Percentiles rank a stretch among this genome's conserved stretches.
Conservation (phyloP, 169 alveolate genomes). For the Plasmodium blacklocki region DNA sequence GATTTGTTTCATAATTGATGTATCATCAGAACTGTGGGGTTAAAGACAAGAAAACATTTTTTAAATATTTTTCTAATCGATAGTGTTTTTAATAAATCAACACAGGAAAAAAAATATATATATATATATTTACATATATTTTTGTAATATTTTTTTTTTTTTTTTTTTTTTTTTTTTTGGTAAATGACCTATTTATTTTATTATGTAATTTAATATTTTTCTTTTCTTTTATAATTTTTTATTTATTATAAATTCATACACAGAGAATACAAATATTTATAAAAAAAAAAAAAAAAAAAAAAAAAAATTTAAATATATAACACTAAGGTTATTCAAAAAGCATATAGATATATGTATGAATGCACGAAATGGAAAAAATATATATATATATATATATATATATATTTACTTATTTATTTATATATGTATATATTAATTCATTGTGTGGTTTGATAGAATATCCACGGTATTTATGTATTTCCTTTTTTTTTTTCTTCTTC, state of each 20-base stretch:
- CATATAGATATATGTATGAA: neutral
- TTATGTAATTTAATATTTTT: too few species aligned
- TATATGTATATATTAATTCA: neutral
- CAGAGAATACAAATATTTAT: too few species aligned
- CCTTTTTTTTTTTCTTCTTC: neutral
- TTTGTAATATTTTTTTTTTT: neutral
- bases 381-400: neutral
- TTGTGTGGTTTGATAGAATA: too few species aligned
- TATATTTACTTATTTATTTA: too few species aligned
- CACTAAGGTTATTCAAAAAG: neutral
- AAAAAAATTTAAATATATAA: neutral
- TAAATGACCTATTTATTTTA: neutral
- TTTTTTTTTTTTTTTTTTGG: neutral
- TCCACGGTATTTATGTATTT: neutral
- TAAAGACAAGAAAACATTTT: too few species aligned
- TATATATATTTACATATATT: slow-evolving; percentile 8
- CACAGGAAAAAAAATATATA: neutral
- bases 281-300: too few species aligned
- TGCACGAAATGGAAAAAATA: neutral
- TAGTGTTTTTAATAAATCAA: neutral
- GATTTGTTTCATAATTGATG: slow-evolving; percentile 36
- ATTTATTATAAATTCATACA: neutral
- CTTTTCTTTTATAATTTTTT: neutral
- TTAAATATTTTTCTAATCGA: neutral
- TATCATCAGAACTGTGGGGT: neutral